Percentiles rank a stretch among this genome's conserved stretches.
Conservation (phyloP, 768 basidiomycete genomes). For the Kondoa subrosea region DNA sequence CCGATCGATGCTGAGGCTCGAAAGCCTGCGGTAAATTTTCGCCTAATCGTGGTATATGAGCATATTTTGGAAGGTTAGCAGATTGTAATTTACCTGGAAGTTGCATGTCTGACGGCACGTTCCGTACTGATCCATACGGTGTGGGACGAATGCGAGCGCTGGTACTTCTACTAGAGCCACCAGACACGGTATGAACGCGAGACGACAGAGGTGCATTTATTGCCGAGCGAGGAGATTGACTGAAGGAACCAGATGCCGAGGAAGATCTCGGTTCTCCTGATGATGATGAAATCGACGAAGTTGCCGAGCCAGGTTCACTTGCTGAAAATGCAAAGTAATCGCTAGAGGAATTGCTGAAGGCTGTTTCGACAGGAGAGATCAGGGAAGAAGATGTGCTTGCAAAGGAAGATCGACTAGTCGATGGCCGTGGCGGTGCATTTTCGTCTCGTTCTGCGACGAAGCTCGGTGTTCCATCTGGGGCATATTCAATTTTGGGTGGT, state of each 20-base stretch:
- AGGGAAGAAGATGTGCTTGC: background rate
- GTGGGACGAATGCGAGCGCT: background rate
- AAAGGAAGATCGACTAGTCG: background rate
- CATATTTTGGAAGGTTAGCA: no score
- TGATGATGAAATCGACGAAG: background rate
- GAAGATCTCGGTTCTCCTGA: background rate
- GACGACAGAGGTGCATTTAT: background rate
- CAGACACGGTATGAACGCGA: background rate
- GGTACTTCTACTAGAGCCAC: background rate
- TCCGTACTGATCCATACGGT: background rate
- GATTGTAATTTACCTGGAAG: background rate
- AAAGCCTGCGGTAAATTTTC: no score
- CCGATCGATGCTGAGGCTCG: no score
- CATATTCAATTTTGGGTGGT: conserved; percentile 73
- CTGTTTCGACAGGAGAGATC: background rate
- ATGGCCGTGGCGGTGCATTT: background rate
- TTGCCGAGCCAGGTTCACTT: background rate
- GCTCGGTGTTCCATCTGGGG: conserved; percentile 27
- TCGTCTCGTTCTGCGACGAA: conserved; percentile 14
- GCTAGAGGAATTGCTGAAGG: background rate
- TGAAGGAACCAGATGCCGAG: background rate
- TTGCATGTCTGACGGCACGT: background rate
- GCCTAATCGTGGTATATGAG: no score
- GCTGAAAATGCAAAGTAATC: background rate
- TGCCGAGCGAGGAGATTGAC: background rate